These are phyloP conservation scores for Isoetes engelmannii DNA, from an alignment of 83 land plant species.

Conservation along the genomic window DNA sequence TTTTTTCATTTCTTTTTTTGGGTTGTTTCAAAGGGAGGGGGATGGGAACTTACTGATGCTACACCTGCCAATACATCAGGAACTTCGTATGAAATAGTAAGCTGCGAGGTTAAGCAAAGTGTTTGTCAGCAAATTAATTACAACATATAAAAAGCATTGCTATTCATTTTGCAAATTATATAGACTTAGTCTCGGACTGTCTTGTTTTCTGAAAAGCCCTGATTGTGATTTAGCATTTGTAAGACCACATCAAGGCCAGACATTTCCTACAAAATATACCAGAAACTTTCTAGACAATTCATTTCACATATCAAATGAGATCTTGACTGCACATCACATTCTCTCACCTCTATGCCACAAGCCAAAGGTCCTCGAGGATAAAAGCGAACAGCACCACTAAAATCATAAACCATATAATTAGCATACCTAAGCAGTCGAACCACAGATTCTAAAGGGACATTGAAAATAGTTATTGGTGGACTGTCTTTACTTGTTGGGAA, in stretches of 20 bases:
- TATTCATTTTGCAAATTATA: no score
- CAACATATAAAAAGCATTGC: no score
- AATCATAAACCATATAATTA: not conserved
- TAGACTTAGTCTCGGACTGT: no score
- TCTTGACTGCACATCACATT: not conserved
- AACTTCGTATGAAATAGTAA: conserved; percentile 78
- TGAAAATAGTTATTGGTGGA: not conserved
- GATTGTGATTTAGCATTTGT: not conserved
- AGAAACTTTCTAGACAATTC: no score
- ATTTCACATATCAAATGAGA: no score
- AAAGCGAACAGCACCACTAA: conserved; percentile 90
- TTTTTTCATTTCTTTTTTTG: not conserved
- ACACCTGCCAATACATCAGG: conserved; percentile 58
- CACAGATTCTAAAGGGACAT: not conserved
- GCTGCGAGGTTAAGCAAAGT: conserved; percentile 33
- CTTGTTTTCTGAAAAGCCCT: no score
- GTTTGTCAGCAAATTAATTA: no score
- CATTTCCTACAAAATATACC: no score
- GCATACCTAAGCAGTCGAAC: not conserved
- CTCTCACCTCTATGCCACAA: conserved; percentile 53
- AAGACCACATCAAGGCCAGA: not conserved
- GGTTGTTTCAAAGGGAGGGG: not conserved
- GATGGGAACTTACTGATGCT: conserved; percentile 43
- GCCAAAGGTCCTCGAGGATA: conserved; percentile 70
- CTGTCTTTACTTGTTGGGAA: not conserved